phyloP scores from a whole-genome alignment of 1,284 basidiomycete genomes.

The Sutorius eximius region DNA sequence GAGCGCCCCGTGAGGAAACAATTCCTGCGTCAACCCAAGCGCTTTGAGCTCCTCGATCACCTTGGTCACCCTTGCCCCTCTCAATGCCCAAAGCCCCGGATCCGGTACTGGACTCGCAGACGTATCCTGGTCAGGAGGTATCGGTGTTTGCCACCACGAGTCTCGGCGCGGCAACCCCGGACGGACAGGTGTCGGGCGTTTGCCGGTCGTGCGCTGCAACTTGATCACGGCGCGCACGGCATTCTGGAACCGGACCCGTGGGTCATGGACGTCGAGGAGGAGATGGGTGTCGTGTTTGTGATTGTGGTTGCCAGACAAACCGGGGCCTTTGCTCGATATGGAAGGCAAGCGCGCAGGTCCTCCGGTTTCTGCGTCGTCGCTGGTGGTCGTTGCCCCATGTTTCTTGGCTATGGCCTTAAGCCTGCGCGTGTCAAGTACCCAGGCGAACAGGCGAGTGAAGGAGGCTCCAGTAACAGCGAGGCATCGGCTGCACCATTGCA shows the following conservation, averaged over 20 bases:
- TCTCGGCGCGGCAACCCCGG: constrained; percentile 28
- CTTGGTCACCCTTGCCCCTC: constrained; percentile 52
- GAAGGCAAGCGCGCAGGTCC: neutral
- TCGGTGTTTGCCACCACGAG: constrained; percentile 32
- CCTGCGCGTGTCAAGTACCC: constrained; percentile 11
- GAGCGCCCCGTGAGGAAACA: constrained; percentile 32
- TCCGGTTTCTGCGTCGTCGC: neutral
- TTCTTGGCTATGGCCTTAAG: neutral
- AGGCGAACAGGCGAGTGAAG: constrained; percentile 11
- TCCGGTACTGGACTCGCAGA: constrained; percentile 38
- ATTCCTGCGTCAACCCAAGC: constrained; percentile 57
- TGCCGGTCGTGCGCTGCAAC: constrained; percentile 31
- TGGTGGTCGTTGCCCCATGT: neutral
- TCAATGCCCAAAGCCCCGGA: constrained; percentile 40
- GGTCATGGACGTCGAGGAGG: constrained; percentile 24
- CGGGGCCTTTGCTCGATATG: constrained; percentile 4
- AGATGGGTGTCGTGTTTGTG: constrained; percentile 16
- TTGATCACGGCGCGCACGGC: constrained; percentile 34
- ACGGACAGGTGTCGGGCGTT: constrained; percentile 14
- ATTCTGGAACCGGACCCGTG: constrained; percentile 34
- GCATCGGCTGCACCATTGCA: constrained; percentile 23
- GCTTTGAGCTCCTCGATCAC: constrained; percentile 57
- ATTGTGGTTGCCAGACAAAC: neutral
- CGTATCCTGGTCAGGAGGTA: constrained; percentile 18
- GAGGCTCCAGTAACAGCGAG: constrained; percentile 8